Evolutionary conservation across 2,329 filamentous ascomycete species (phyloP), one percentile per base, ranked within the genome.

Genomic region (Sclerotinia borealis): DNA sequence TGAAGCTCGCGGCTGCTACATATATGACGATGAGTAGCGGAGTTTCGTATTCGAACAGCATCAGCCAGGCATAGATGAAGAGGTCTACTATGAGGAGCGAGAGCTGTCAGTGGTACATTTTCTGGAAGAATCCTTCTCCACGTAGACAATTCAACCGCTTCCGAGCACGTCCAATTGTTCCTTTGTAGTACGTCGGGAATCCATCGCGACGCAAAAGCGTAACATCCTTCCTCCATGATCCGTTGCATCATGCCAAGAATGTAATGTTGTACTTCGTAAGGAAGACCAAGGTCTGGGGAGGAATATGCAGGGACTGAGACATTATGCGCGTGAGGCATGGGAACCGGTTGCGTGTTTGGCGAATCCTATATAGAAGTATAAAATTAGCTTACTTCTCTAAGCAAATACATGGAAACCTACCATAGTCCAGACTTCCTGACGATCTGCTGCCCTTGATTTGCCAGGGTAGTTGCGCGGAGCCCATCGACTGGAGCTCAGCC

Each of bases 191-290:
- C 48, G 10, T 69, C 47, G 25, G 71, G 72, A 37, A 73, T 68
- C 72, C 70, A 73, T 43, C 69, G 62, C 3, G 65, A 60, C 6
- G 71, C 72, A 61, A 72, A 71, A n/a, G 71, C 71, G 39, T 66
- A 74, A 47, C 72, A 74, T 7, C 66, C 71, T 56, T 74, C 71
- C 59, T 74, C 72, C 19, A 73, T 50, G 9, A 74, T 71, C 59
- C 69, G 58, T 61, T 73, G 67, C 9, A 73, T 73, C 64, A 72
- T 70, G 4, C 64, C 66, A 17, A 74, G 69, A 22, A 74, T 72
- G 55, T 68, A 73, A 61, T 74, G 72, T 64, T 74, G 72, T 22
- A 74, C 72, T 68, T 74, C 71, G 45, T 74, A 74, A n/a, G 72
- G 72, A 25, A 74, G 69, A 27, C 67, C 70, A 9, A 72, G 67